Base-by-base conservation (phyloP, 176 grass and related monocot genomes). In the Bromus sterilis region DNA sequence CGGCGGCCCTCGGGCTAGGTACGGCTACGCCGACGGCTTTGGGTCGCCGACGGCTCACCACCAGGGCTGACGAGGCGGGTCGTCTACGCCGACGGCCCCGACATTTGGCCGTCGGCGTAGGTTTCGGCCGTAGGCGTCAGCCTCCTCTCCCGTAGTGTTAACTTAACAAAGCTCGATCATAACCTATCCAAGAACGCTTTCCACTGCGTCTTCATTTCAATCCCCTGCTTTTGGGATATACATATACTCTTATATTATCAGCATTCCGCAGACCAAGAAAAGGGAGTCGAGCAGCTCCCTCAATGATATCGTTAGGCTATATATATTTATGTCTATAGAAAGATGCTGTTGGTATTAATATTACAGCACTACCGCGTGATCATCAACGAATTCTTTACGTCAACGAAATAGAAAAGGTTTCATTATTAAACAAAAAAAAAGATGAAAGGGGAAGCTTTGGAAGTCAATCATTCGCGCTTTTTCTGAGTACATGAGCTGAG, bases 381-480 rank as follows among this genome's bases (percentile, higher is more conserved):
- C 63, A 76, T 58, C 62, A 44, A 20, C 56, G 7, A 18, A 43
- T 85, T 86, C 58, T 78, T 59, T 86, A 31, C 66, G 65, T 73
- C 56, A 63, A 66, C 35, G 36, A 39, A 78, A 74, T 11, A 4
- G 2, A 6, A 25, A 53, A 33, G 11, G n/a, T 42, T 40, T 74
- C 1, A 33, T n/a, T n/a, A n/a, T n/a, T n/a, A n/a, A n/a, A n/a
- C n/a, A 15, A 53, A 70, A 75, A 76, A 7, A 76, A 66, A 44
- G 21, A 20, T 32, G 4, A 84, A 84, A 66, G 76, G 69, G 0
- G 77, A 58, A n/a, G 55, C 78, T 86, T 82, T 72, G 62, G 73
- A 58, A 14, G 35, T 77, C 87, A 89, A 89, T 89, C 83, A 89
- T 89, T 73, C 82, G 78, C 71, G 15, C 82, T 78, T 82, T 78